These are phyloP conservation scores for Chlamydomonas reinhardtii DNA, from an alignment of 163 green algal species.

Conservation along the genomic window DNA sequence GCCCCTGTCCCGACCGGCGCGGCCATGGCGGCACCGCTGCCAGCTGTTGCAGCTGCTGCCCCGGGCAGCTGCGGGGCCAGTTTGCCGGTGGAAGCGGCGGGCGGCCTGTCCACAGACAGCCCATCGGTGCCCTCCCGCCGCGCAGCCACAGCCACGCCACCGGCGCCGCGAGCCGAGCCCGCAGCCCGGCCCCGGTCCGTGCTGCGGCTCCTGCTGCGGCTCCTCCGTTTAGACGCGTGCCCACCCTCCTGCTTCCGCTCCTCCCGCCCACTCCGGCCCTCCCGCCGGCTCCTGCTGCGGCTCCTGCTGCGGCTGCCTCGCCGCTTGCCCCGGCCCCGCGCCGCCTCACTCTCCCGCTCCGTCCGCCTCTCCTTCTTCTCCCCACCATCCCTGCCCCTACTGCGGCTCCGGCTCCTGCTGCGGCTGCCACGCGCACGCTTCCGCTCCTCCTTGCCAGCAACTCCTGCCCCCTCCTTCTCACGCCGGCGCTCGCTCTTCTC, in stretches of 20 bases:
- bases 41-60: too few species aligned
- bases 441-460: too few species aligned
- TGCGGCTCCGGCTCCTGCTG: background rate
- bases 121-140: background rate
- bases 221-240: background rate
- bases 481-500: background rate
- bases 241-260: background rate
- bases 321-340: background rate
- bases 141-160: too few species aligned
- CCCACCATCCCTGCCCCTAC: background rate
- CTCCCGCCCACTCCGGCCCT: too few species aligned
- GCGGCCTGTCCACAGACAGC: too few species aligned
- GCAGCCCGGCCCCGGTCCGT: background rate
- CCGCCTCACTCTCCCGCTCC: background rate
- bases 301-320: background rate
- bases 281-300: background rate
- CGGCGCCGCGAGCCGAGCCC: background rate
- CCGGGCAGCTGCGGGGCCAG: too few species aligned
- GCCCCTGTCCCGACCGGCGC: too few species aligned
- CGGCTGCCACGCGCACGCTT: too few species aligned
- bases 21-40: too few species aligned
- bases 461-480: too few species aligned
- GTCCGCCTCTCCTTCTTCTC: background rate
- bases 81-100: too few species aligned
- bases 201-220: slow-evolving; percentile 25